These are phyloP conservation scores for Rhododendron molle DNA, from an alignment of 148 eudicot species.

Conservation along the genomic window DNA sequence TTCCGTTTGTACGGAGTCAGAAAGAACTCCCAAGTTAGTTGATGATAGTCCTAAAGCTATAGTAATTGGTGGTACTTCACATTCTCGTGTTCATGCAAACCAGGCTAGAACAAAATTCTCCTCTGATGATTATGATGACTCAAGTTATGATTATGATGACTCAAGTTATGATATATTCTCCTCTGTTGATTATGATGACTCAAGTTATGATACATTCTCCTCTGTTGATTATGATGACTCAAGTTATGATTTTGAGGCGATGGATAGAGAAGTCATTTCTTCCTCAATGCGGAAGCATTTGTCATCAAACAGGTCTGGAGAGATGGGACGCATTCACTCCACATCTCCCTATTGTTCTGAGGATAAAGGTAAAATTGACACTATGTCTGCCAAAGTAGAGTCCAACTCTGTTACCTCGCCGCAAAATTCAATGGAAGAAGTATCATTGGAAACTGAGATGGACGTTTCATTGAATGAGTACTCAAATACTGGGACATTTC, in stretches of 20 bases:
- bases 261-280: constrained; percentile 53
- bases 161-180: too few species aligned
- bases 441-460: constrained; percentile 68
- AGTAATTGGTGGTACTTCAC: constrained; percentile 16
- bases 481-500: constrained; percentile 42
- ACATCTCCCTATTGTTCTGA: constrained; percentile 54
- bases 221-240: too few species aligned
- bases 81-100: constrained; percentile 26
- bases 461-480: constrained; percentile 65
- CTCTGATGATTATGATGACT: constrained; percentile 75
- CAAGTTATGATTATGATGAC: too few species aligned
- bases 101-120: constrained; percentile 48
- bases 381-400: constrained; percentile 22
- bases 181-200: too few species aligned
- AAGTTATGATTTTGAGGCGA: constrained; percentile 69
- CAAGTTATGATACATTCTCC: too few species aligned
- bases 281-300: constrained; percentile 34
- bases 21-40: constrained; percentile 24
- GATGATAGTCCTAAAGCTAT: constrained; percentile 27
- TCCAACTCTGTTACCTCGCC: constrained; percentile 21
- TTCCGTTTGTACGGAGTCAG: constrained; percentile 31
- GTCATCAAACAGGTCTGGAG: constrained; percentile 47
- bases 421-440: constrained; percentile 55
- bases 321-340: constrained; percentile 39
- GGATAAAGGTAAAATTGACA: constrained; percentile 43